These are phyloP conservation scores for Quercus engelmannii DNA, from an alignment of 306 rosid genomes.

Conservation along the genomic window DNA sequence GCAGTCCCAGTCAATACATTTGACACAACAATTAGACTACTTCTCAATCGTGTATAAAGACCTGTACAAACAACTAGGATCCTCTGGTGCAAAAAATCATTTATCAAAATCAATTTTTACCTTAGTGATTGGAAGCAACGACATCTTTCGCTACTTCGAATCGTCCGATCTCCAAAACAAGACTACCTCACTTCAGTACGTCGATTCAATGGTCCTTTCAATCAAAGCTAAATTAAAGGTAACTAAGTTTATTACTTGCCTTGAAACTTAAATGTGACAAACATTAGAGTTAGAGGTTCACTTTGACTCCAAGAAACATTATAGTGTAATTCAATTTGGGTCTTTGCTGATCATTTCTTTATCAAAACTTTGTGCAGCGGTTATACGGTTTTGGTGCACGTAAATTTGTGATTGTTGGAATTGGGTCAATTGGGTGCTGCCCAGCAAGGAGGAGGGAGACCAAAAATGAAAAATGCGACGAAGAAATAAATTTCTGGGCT, in stretches of 20 bases:
- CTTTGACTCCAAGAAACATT: background rate
- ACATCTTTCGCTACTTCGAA: slow-evolving; percentile 49
- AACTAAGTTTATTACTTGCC: background rate
- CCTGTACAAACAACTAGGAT: slow-evolving; percentile 34
- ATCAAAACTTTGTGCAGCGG: slow-evolving; percentile 32
- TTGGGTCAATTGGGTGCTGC: slow-evolving; percentile 64
- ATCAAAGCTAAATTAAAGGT: slow-evolving; percentile 59
- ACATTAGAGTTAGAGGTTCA: background rate
- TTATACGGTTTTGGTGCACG: slow-evolving; percentile 57
- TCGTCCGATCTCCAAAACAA: slow-evolving; percentile 31
- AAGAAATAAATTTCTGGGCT: slow-evolving; percentile 40
- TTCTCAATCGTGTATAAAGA: slow-evolving; percentile 33
- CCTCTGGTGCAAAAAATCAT: slow-evolving; percentile 26
- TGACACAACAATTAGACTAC: slow-evolving; percentile 50
- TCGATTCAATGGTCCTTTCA: slow-evolving; percentile 37
- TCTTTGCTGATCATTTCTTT: background rate
- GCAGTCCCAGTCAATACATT: slow-evolving; percentile 44
- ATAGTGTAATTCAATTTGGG: background rate
- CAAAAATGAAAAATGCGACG: slow-evolving; percentile 37
- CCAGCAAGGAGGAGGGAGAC: slow-evolving; percentile 46
- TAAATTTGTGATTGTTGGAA: slow-evolving; percentile 55
- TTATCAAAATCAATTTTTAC: slow-evolving; percentile 57
- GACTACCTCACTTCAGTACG: slow-evolving; percentile 42
- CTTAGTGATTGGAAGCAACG: slow-evolving; percentile 73
- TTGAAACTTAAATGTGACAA: background rate